These are phyloP conservation scores for Fragosphaeria purpurea DNA, from an alignment of 2,329 filamentous ascomycete genomes.

Conservation along the genomic window DNA sequence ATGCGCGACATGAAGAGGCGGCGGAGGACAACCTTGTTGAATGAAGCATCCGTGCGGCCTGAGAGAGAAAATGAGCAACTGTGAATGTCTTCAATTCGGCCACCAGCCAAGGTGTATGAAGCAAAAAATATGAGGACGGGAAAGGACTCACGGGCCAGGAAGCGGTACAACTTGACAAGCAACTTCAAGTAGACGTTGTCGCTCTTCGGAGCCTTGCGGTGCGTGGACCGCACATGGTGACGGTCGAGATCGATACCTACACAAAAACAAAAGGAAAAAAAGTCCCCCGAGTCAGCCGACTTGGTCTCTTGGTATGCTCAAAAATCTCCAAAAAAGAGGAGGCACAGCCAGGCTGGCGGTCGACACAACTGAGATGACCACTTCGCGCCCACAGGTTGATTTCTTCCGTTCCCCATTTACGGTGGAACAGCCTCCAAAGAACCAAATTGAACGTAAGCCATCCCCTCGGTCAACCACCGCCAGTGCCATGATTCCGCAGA, in stretches of 20 bases:
- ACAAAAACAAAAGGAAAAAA: slow-evolving; percentile 24
- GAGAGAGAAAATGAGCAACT: background rate
- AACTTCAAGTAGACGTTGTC: slow-evolving; percentile 97
- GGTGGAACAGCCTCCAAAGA: too few relatives aligned
- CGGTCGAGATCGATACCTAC: slow-evolving; percentile 63
- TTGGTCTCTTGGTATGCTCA: slow-evolving; percentile 54
- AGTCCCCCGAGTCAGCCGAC: slow-evolving; percentile 43
- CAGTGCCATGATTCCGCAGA: slow-evolving; percentile 2
- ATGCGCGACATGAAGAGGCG: slow-evolving; percentile 98
- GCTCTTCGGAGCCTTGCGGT: slow-evolving; percentile 94
- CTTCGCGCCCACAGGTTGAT: background rate
- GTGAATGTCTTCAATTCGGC: too few relatives aligned
- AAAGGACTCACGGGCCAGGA: slow-evolving; percentile 73
- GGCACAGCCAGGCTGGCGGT: slow-evolving; percentile 8
- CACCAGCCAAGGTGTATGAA: too few relatives aligned
- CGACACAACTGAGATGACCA: background rate
- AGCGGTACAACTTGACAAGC: slow-evolving; percentile 96
- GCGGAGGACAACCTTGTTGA: slow-evolving; percentile 98
- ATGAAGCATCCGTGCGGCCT: slow-evolving; percentile 93
- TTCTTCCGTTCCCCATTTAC: slow-evolving; percentile 5
- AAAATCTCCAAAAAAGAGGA: slow-evolving; percentile 22
- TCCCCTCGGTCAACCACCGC: background rate
- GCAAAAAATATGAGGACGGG: background rate
- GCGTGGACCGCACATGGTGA: slow-evolving; percentile 60
- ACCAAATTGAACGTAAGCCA: background rate